These are phyloP conservation scores for Sporothrix pseudoabietina DNA, from an alignment of 2,329 filamentous ascomycete species.

Conservation along the genomic window DNA sequence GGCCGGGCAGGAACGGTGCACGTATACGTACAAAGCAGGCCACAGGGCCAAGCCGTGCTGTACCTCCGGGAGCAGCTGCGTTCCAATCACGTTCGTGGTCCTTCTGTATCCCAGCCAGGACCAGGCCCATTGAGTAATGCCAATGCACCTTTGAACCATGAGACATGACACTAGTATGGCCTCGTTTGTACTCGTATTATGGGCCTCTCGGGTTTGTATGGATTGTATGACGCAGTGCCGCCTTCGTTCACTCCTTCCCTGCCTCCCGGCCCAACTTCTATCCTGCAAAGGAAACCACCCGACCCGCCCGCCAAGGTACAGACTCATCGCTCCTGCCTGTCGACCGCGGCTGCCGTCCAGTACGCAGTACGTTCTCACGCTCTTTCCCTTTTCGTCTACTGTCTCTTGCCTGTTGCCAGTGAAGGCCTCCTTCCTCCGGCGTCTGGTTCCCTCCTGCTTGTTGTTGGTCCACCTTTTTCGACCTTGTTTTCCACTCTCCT, in stretches of 20 bases:
- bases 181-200: neutral
- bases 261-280: neutral
- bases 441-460: constrained; percentile 19
- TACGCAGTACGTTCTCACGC: neutral
- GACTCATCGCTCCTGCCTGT: neutral
- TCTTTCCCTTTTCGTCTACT: constrained; percentile 1
- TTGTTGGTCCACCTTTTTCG: too few species aligned
- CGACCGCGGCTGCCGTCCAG: neutral
- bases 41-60: neutral
- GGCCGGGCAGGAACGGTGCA: neutral
- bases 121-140: constrained; percentile 22
- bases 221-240: constrained; percentile 20
- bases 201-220: neutral
- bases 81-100: neutral
- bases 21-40: neutral
- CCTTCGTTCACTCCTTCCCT: constrained; percentile 11
- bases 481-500: neutral
- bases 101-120: neutral
- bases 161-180: constrained; percentile 8
- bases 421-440: neutral
- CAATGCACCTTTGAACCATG: constrained; percentile 2
- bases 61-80: neutral
- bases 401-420: neutral
- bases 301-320: neutral
- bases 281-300: neutral